Percentiles rank a stretch among this genome's conserved stretches.
Conservation (phyloP, 129 eudicot genomes). For the Silybum marianum region DNA sequence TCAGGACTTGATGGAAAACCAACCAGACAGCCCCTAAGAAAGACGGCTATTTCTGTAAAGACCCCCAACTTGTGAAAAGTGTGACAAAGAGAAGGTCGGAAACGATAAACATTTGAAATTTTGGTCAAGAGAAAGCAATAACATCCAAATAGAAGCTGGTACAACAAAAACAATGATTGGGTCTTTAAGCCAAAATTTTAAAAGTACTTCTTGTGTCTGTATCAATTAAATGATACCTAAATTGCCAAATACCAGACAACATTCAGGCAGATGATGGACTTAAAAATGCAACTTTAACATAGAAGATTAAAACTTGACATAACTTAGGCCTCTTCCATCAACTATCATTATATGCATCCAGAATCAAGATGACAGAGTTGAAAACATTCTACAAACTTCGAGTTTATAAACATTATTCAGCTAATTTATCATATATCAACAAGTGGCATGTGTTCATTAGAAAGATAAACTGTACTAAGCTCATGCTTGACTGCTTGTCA, state of each 20-base stretch:
- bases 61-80: background rate
- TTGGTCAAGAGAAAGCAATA: background rate
- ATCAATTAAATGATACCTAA: background rate
- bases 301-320: background rate
- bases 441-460: background rate
- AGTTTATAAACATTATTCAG: background rate
- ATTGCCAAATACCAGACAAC: constrained; percentile 7
- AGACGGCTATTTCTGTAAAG: no score
- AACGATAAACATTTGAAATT: no score
- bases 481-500: constrained; percentile 5
- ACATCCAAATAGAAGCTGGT: background rate
- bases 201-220: background rate
- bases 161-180: background rate
- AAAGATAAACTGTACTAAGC: constrained; percentile 5
- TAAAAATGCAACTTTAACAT: background rate
- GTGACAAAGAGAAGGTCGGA: background rate
- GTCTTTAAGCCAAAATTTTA: background rate
- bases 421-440: background rate
- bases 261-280: background rate
- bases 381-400: background rate
- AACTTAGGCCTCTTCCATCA: background rate
- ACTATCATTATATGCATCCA: background rate
- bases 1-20: no score
- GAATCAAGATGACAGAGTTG: background rate
- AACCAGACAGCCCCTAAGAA: no score